These are phyloP conservation scores for Ogataea methylovora DNA, from an alignment of 805 yeast species.

Conservation along the genomic window DNA sequence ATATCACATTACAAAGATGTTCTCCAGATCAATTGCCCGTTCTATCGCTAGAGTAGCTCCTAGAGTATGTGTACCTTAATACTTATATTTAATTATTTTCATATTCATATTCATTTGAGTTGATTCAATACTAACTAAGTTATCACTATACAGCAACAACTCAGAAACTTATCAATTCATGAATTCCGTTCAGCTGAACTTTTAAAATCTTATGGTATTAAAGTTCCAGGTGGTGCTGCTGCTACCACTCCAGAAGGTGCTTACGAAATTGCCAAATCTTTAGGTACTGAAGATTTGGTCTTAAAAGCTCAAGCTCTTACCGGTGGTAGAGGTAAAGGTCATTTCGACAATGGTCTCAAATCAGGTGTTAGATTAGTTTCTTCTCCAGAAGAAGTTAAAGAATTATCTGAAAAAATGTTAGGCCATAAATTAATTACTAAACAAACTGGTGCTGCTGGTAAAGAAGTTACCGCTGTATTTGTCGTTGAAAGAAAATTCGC, in stretches of 20 bases:
- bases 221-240: constrained; percentile 87
- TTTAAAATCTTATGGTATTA: constrained; percentile 73
- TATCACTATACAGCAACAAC: constrained; percentile 8
- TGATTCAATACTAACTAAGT: neutral
- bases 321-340: constrained; percentile 99
- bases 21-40: constrained; percentile 1
- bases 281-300: constrained; percentile 77
- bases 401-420: constrained; percentile 83
- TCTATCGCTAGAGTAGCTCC: constrained; percentile 1
- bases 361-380: constrained; percentile 93
- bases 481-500: constrained; percentile 93
- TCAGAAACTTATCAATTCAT: constrained; percentile 81
- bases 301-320: constrained; percentile 98
- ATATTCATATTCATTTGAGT: neutral
- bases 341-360: constrained; percentile 89
- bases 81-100: neutral
- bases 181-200: constrained; percentile 93
- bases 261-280: constrained; percentile 65
- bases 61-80: neutral
- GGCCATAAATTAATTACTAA: constrained; percentile 91
- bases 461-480: constrained; percentile 93
- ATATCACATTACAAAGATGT: too few relatives aligned
- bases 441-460: constrained; percentile 97
- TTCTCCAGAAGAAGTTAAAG: constrained; percentile 79
- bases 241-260: constrained; percentile 90